These are phyloP conservation scores for Populus hybrid DNA, from an alignment of 441 rosid genomes.

Conservation along the genomic window DNA sequence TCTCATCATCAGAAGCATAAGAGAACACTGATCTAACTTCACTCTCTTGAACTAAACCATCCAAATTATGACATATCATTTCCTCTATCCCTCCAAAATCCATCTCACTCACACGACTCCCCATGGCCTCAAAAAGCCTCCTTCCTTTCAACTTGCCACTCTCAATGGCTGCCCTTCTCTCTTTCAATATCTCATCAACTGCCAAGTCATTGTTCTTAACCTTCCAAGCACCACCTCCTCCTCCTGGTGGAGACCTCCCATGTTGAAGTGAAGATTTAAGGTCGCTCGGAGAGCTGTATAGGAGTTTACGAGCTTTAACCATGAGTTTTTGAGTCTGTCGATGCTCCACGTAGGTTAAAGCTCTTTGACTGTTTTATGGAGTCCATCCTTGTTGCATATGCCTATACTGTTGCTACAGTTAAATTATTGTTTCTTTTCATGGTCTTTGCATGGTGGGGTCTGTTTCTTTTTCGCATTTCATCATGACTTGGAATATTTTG, in stretches of 20 bases:
- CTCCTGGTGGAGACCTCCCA: slow-evolving; percentile 13
- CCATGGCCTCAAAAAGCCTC: slow-evolving; percentile 34
- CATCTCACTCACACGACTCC: slow-evolving; percentile 18
- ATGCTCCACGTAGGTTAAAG: slow-evolving; percentile 15
- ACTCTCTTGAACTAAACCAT: slow-evolving; percentile 22
- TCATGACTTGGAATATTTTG: slow-evolving; percentile 2
- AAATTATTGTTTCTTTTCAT: slow-evolving; percentile 15
- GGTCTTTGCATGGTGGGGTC: slow-evolving; percentile 36
- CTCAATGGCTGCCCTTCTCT: slow-evolving; percentile 44
- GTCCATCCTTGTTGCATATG: slow-evolving; percentile 38
- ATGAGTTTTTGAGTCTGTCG: slow-evolving; percentile 26
- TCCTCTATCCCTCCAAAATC: slow-evolving; percentile 18
- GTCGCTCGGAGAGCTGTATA: slow-evolving; percentile 41
- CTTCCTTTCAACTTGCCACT: slow-evolving; percentile 50
- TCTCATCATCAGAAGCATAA: slow-evolving; percentile 32
- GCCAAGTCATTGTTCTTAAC: slow-evolving; percentile 41
- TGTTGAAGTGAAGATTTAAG: slow-evolving; percentile 45
- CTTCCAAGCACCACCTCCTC: slow-evolving; percentile 24
- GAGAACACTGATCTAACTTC: slow-evolving; percentile 31
- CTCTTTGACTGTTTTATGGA: slow-evolving; percentile 33
- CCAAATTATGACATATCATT: slow-evolving; percentile 3
- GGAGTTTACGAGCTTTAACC: slow-evolving; percentile 22
- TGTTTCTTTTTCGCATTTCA: slow-evolving; percentile 2
- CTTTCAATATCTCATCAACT: slow-evolving; percentile 29
- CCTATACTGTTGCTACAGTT: slow-evolving; percentile 24